These are phyloP conservation scores for Saccharomycopsis sp. DNA, from an alignment of 805 yeast genomes.

Conservation along the genomic window DNA sequence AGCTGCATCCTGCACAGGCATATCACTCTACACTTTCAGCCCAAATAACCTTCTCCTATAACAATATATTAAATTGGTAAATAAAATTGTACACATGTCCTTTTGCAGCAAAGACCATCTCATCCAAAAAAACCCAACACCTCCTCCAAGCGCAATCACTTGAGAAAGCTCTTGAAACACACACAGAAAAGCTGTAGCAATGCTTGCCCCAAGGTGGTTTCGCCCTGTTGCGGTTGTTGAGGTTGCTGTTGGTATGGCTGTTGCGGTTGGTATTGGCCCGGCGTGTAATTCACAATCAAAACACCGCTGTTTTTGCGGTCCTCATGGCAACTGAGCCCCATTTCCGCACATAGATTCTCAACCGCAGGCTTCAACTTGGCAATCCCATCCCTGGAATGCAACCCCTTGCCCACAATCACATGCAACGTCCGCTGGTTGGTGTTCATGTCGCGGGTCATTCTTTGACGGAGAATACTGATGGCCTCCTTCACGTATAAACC, in stretches of 20 bases:
- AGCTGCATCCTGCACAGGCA: too few relatives aligned
- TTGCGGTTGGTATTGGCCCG: constrained; percentile 11
- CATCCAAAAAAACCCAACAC: too few relatives aligned
- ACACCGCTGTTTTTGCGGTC: constrained; percentile 79
- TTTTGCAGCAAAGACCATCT: too few relatives aligned
- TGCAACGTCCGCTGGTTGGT: constrained; percentile 55
- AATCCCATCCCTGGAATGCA: constrained; percentile 73
- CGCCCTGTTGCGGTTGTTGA: constrained; percentile 21
- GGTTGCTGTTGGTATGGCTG: constrained; percentile 26
- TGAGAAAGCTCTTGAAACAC: constrained; percentile 28
- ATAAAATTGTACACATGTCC: too few relatives aligned
- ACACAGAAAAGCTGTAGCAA: constrained; percentile 30
- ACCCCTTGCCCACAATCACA: constrained; percentile 91
- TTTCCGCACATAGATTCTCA: constrained; percentile 65
- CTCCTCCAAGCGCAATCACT: neutral
- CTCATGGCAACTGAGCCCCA: constrained; percentile 50
- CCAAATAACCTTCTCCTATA: too few relatives aligned
- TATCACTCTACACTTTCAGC: too few relatives aligned
- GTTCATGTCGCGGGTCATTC: constrained; percentile 61
- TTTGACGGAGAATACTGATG: constrained; percentile 59
- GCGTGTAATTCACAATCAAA: constrained; percentile 41
- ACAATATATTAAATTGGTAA: too few relatives aligned
- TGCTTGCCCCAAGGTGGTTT: constrained; percentile 20
- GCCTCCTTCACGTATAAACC: constrained; percentile 91
- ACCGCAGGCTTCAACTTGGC: constrained; percentile 89